Base-by-base conservation (phyloP, 257 asterid genomes). In the Verbascum thapsus region DNA sequence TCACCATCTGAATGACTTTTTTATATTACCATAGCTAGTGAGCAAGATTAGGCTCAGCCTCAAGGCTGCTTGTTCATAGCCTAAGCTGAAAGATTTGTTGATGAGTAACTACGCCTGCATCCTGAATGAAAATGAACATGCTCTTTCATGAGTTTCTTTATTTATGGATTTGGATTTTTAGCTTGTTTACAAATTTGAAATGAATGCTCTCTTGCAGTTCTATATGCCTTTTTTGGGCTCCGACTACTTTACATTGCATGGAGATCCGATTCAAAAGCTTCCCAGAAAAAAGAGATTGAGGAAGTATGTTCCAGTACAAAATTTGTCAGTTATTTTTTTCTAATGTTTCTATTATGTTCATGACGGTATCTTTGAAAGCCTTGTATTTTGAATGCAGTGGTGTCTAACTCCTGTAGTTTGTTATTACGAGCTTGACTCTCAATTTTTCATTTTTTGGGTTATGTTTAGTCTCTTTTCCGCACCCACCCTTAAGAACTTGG, bases 211-310 rank as follows among this genome's bases (percentile, higher is more conserved):
- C 17, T 56, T 83, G 91, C 95, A 89, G 97, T 92, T 73, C 96
- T 92, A 18, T 92, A 92, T 79, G 72, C 75, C 53, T 92, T 92
- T 73, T 92, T 92, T 35, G 98, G 98, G 42, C 84, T 92, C 60
- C 98, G 98, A 7, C 74, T 92, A 50, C 90, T 92, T 37, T 92
- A 89, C 72, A 87, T 92, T 66, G 97, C 96, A 50, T 92, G 97
- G 96, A 88, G 85, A 72, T 81, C 99, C 53, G 95, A 85, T 69
- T 49, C 99, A 26, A 89, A 89, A 80, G 83, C 82, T 69, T 92
- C 99, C 8, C 97, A 89, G 77, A 87, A 92, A 53, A 92, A 83
- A 70, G 99, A 92, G 72, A 87, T 92, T 19, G 97, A 92, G 78
- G 99, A 87, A 74, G 99, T 92, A 83, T 34, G 88, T 73, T 56